phyloP scores from a whole-genome alignment of 352 stramenopile genomes.

The Chrysophaeum taylorii region DNA sequence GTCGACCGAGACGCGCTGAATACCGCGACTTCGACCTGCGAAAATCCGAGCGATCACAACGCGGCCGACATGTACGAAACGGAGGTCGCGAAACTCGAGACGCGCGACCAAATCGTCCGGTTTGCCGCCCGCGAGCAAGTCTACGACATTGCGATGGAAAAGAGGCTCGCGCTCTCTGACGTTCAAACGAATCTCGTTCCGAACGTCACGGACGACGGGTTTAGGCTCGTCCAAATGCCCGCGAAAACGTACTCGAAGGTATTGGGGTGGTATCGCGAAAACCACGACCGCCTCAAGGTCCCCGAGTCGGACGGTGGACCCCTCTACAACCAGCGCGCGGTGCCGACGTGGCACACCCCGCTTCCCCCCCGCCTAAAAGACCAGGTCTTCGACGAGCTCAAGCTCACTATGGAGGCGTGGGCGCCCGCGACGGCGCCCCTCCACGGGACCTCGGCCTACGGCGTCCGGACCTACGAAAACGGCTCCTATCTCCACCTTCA shows the following conservation, averaged over 20 bases:
- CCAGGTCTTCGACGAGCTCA: constrained; percentile 6
- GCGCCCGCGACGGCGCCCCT: constrained; percentile 1
- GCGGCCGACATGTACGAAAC: not conserved
- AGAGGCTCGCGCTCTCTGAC: not conserved
- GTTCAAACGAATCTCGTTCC: not conserved
- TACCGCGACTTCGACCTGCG: not conserved
- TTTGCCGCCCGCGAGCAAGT: constrained; percentile 2
- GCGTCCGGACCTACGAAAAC: not conserved
- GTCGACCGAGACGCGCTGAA: not conserved
- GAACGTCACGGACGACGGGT: constrained; percentile 6
- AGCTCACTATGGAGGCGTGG: not conserved
- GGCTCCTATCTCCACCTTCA: constrained; percentile 14
- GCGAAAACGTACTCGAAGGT: not conserved
- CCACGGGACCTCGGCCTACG: constrained; percentile 1
- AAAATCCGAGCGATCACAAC: not conserved
- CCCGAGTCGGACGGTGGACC: constrained; percentile 1
- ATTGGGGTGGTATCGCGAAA: not conserved
- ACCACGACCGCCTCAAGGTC: not conserved
- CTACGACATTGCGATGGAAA: not conserved
- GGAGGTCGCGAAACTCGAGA: not conserved
- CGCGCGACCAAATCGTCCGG: not conserved
- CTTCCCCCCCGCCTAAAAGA: not conserved
- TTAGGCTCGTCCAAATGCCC: not conserved
- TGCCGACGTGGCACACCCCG: constrained; percentile 10
- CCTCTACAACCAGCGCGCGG: constrained; percentile 1